These are phyloP conservation scores for Solanum bulbocastanum DNA, from an alignment of 257 asterid species.

Conservation along the genomic window DNA sequence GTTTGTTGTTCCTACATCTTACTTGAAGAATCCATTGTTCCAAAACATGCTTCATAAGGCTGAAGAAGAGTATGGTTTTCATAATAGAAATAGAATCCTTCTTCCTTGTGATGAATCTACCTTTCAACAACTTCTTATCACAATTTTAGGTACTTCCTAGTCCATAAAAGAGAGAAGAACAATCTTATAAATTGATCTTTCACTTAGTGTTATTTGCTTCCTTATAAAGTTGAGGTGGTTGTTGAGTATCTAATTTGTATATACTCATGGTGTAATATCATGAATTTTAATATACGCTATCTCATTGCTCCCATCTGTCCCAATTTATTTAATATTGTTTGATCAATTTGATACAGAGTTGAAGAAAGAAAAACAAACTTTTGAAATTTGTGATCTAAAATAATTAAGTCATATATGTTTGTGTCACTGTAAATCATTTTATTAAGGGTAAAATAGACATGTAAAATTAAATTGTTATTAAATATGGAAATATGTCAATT, in stretches of 20 bases:
- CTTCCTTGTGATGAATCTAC: conserved; percentile 51
- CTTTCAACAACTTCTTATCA: conserved; percentile 21
- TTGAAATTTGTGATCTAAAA: not conserved
- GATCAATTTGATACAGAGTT: not conserved
- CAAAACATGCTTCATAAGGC: conserved; percentile 47
- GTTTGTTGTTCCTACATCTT: conserved; percentile 44
- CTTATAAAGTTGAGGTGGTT: not conserved
- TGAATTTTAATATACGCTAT: not conserved
- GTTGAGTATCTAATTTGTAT: not conserved
- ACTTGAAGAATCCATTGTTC: conserved; percentile 43
- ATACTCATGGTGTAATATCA: not conserved
- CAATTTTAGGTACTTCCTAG: conserved; percentile 8
- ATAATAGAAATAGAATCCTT: conserved; percentile 19
- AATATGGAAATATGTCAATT: too few relatives aligned
- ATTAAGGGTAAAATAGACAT: too few relatives aligned
- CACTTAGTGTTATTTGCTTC: not conserved
- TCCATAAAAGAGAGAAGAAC: not conserved
- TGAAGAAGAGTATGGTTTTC: conserved; percentile 63
- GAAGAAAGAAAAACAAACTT: not conserved
- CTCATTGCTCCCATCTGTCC: not conserved
- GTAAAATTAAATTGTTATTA: too few relatives aligned
- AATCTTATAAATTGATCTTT: not conserved
- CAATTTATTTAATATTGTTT: not conserved
- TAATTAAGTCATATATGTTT: too few relatives aligned
- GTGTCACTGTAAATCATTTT: too few relatives aligned